These are phyloP conservation scores for Salvia miltiorrhiza DNA, from an alignment of 257 asterid genomes.

Conservation along the genomic window DNA sequence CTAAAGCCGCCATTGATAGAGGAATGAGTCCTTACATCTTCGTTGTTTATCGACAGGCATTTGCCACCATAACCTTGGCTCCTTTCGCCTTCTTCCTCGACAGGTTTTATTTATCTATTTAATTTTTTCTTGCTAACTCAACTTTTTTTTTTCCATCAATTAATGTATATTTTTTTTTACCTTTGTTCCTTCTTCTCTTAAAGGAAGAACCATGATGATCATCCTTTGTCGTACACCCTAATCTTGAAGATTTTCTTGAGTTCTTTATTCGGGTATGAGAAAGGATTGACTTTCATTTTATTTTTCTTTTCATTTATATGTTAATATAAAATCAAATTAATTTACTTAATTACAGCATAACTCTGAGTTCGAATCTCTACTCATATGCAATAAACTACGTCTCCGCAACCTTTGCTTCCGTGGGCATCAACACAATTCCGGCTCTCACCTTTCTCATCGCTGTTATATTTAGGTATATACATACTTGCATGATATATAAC, in stretches of 20 bases:
- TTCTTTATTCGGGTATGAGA: conserved; percentile 55
- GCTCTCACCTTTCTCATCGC: conserved; percentile 56
- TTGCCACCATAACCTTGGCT: conserved; percentile 45
- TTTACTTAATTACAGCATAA: conserved; percentile 35
- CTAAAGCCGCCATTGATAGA: conserved; percentile 45
- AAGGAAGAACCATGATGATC: conserved; percentile 39
- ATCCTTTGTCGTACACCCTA: conserved; percentile 36
- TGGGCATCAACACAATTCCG: conserved; percentile 50
- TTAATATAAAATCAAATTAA: background rate
- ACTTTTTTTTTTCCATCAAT: background rate
- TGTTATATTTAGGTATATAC: conserved; percentile 35
- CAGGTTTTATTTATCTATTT: conserved; percentile 21
- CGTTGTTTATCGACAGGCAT: conserved; percentile 59
- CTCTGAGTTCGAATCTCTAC: conserved; percentile 54
- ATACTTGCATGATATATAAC: too few species aligned
- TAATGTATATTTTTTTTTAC: background rate
- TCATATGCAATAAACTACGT: conserved; percentile 46
- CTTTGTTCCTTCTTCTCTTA: background rate
- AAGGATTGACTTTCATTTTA: background rate
- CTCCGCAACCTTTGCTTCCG: conserved; percentile 71
- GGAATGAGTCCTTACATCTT: conserved; percentile 60
- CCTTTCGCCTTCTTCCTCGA: conserved; percentile 53
- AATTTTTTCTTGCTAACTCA: background rate
- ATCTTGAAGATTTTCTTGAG: conserved; percentile 41
- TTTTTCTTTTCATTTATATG: background rate